Conservation (phyloP, 495 filamentous ascomycete species). For the Penicillium antarcticum region DNA sequence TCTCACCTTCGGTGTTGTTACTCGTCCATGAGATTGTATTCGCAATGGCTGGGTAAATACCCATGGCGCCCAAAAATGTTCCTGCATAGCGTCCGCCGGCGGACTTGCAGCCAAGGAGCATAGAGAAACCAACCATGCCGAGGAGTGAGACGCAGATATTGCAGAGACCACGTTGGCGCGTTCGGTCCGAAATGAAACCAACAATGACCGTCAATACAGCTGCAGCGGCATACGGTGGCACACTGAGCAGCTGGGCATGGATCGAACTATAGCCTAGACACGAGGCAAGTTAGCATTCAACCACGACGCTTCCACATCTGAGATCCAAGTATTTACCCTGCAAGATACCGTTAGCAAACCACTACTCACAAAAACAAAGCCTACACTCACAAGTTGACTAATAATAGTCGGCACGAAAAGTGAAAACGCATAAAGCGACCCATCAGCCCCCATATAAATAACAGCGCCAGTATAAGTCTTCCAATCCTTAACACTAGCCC, state of each 20-base stretch:
- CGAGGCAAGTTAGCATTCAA: neutral
- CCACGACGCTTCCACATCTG: neutral
- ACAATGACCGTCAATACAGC: slow-evolving; percentile 71
- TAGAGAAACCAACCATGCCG: slow-evolving; percentile 73
- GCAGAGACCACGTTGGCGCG: slow-evolving; percentile 71
- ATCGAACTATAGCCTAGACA: slow-evolving; percentile 62
- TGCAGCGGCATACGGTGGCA: slow-evolving; percentile 86
- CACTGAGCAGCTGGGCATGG: slow-evolving; percentile 74
- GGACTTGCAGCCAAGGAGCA: slow-evolving; percentile 62
- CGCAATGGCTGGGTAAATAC: slow-evolving; percentile 90
- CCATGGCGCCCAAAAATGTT: slow-evolving; percentile 79
- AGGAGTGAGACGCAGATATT: slow-evolving; percentile 71
- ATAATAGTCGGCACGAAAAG: slow-evolving; percentile 90
- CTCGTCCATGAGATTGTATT: slow-evolving; percentile 87
- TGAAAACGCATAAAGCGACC: slow-evolving; percentile 82
- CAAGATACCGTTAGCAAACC: slow-evolving; percentile 22
- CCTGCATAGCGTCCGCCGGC: slow-evolving; percentile 75
- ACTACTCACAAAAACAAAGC: neutral
- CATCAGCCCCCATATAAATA: slow-evolving; percentile 73
- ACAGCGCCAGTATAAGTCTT: slow-evolving; percentile 78
- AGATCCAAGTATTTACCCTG: slow-evolving; percentile 16
- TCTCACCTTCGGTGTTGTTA: slow-evolving; percentile 77
- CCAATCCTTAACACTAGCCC: slow-evolving; percentile 75
- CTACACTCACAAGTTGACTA: slow-evolving; percentile 42
- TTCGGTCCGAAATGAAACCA: slow-evolving; percentile 79